Evolutionary conservation across 148 eudicot genomes (phyloP).

Genomic region (Silene conica): DNA sequence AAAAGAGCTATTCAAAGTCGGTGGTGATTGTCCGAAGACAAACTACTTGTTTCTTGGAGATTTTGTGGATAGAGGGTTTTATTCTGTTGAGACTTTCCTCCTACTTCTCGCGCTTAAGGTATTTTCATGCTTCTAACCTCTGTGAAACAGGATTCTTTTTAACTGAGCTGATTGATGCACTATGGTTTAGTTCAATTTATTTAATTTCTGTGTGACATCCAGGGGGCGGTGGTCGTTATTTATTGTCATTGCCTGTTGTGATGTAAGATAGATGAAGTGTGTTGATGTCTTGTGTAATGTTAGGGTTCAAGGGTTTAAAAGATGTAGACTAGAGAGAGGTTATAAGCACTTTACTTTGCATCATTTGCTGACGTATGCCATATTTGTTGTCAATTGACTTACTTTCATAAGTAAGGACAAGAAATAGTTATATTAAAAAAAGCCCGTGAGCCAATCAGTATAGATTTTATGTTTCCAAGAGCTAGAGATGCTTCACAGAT

Average conservation of each 20-base stretch:
- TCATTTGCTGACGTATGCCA: no score
- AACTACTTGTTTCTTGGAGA: slow-evolving; percentile 93
- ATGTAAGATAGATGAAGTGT: no score
- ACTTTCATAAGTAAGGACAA: no score
- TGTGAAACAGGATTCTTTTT: neutral
- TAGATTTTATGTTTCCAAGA: neutral
- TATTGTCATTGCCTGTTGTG: no score
- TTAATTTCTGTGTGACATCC: neutral
- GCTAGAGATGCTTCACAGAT: neutral
- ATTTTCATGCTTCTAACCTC: slow-evolving; percentile 1
- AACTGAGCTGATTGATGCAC: slow-evolving; percentile 1
- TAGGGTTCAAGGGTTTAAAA: no score
- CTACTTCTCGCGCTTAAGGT: slow-evolving; percentile 95
- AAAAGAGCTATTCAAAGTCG: slow-evolving; percentile 90
- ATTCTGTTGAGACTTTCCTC: slow-evolving; percentile 90
- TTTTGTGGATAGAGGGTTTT: slow-evolving; percentile 91
- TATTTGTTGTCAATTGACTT: no score
- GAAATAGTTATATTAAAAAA: no score
- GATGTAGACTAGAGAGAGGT: no score
- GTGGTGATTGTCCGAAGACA: slow-evolving; percentile 96
- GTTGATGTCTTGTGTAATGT: no score
- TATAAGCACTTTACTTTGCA: no score
- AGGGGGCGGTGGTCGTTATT: no score
- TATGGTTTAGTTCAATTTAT: neutral
- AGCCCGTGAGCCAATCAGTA: no score